Conservation (phyloP, 306 rosid genomes). For the Adenanthera pavonina region DNA sequence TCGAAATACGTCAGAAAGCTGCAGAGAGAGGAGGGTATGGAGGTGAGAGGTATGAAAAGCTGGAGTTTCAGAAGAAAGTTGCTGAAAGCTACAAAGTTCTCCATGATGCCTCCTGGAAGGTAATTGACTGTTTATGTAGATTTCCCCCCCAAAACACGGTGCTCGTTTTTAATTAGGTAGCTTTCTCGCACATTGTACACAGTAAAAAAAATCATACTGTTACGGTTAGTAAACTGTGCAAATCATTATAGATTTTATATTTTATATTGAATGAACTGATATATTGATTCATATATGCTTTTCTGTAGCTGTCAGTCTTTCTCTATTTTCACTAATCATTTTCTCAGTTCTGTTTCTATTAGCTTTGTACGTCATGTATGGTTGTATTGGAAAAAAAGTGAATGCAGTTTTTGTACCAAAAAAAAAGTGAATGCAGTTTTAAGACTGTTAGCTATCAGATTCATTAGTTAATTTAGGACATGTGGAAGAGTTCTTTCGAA, state of each 20-base stretch:
- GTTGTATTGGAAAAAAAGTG: background rate
- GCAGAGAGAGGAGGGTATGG: constrained; percentile 94
- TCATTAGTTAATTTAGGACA: background rate
- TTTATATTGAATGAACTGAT: too few species aligned
- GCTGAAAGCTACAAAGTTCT: constrained; percentile 65
- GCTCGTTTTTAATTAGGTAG: constrained; percentile 16
- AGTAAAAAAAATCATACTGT: too few species aligned
- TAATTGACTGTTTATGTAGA: constrained; percentile 39
- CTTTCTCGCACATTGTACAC: too few species aligned
- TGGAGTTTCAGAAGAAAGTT: constrained; percentile 80
- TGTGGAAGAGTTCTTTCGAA: background rate
- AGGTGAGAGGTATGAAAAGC: constrained; percentile 91
- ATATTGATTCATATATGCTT: too few species aligned
- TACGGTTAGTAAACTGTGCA: too few species aligned
- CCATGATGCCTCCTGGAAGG: constrained; percentile 81
- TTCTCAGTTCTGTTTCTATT: background rate
- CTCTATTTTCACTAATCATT: background rate
- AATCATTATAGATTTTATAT: too few species aligned
- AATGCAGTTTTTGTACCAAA: background rate
- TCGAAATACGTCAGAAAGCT: constrained; percentile 69
- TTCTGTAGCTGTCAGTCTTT: background rate
- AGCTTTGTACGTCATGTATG: background rate
- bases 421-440: too few species aligned
- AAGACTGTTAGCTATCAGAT: background rate
- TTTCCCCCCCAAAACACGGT: background rate